Percentiles rank a stretch among this genome's conserved stretches.
These are phyloP conservation scores for Nicotiana knightiana DNA, from an alignment of 257 asterid genomes.

Conservation along the genomic window DNA sequence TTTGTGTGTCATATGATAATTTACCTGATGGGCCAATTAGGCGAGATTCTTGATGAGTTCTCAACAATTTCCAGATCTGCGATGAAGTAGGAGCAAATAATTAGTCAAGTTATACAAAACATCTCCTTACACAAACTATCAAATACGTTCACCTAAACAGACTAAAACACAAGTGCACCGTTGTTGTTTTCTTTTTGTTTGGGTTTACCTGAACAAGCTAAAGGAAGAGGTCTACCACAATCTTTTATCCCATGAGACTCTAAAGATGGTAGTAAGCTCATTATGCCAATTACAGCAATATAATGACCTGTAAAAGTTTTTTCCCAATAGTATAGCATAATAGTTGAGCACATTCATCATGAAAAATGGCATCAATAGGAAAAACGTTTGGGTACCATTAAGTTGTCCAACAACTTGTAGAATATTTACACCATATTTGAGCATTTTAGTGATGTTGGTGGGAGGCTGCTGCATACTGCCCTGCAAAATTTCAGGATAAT, in stretches of 20 bases:
- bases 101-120: neutral
- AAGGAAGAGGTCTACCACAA: neutral
- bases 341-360: neutral
- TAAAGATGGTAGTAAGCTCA: neutral
- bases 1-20: neutral
- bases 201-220: neutral
- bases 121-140: neutral
- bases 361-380: neutral
- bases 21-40: slow-evolving; percentile 13
- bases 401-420: slow-evolving; percentile 10
- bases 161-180: neutral
- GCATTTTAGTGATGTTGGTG: slow-evolving; percentile 1
- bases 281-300: slow-evolving; percentile 6
- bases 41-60: neutral
- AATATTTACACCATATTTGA: slow-evolving; percentile 12
- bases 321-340: neutral
- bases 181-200: neutral
- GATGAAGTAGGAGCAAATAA: neutral
- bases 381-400: neutral
- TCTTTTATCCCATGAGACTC: neutral
- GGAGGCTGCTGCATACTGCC: slow-evolving; percentile 6
- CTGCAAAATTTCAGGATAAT: neutral
- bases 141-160: neutral
- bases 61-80: neutral
- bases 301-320: neutral